Base-by-base conservation (phyloP, 345 rosid genomes). In the Carallia pectinifolia region DNA sequence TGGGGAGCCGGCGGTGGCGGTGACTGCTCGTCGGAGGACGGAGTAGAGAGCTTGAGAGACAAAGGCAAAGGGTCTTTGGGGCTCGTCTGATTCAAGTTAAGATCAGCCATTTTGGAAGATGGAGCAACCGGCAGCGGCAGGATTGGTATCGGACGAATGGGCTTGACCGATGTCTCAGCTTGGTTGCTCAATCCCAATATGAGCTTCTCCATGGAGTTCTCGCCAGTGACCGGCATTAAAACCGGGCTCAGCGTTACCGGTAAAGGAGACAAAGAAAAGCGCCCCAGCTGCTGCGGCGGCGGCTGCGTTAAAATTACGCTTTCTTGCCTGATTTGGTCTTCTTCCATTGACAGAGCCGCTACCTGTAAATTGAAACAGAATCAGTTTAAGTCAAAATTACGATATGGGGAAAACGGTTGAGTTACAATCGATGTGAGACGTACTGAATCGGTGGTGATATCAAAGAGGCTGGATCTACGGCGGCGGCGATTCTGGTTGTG, bases 381-480 rank as follows among this genome's bases (percentile, higher is more conserved):
- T 19, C 19, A 31, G 53, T 6, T 39, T 7, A 64, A 64, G 50
- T 19, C 17, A 33, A 33, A 33, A 2, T 33, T 1, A 52, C 55
- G 12, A 52, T 16, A 13, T 52, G 4, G 5, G n/a, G 5, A 52
- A 17, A 9, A 6, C 12, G 55, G 12, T 52, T 2, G 19, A 52
- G 55, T 52, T 52, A 52, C 16, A 4, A 12, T 52, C 2, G 16
- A 44, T 44, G 7, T 1, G 10, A 15, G 17, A 29, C 62, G 1
- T 62, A 87, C 91, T 47, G 88, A 67, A 37, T 86, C 86, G 12
- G 92, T 81, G 55, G 88, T 85, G 78, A 90, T 88, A 39, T 90
- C 96, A 50, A 90, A 90, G 68, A 90, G 89, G 64, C 96, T 90
- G 36, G 90, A 88, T 80, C 91, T 74, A 7, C 96, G 92, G 13